These are phyloP conservation scores for Rhizopus microsporus DNA, from an alignment of 371 early-diverging fungal species.

Conservation along the genomic window DNA sequence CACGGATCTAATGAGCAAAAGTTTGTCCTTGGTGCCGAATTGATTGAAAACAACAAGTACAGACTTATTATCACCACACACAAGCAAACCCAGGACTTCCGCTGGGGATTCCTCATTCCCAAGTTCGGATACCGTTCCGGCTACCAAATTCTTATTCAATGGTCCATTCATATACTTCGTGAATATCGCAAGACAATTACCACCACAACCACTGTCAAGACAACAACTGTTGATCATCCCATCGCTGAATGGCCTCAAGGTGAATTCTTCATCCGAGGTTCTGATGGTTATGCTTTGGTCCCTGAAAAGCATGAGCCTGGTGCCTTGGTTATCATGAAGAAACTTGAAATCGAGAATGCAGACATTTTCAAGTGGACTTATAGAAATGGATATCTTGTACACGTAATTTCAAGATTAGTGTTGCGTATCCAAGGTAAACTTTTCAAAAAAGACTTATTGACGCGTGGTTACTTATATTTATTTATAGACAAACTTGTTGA, in stretches of 20 bases:
- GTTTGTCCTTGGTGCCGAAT: constrained; percentile 25
- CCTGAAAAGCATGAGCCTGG: constrained; percentile 39
- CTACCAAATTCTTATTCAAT: constrained; percentile 23
- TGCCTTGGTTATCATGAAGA: constrained; percentile 30
- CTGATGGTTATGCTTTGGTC: constrained; percentile 31
- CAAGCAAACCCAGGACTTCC: constrained; percentile 17
- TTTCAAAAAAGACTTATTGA: background rate
- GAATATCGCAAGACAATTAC: constrained; percentile 19
- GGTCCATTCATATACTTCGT: constrained; percentile 23
- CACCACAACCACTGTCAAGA: constrained; percentile 5
- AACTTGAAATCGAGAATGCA: constrained; percentile 22
- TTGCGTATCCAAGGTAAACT: constrained; percentile 38
- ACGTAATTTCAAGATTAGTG: constrained; percentile 44
- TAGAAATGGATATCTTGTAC: constrained; percentile 48
- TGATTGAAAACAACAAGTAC: constrained; percentile 9
- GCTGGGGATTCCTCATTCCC: constrained; percentile 33
- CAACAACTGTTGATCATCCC: constrained; percentile 12
- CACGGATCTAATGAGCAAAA: constrained; percentile 26
- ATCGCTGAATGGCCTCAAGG: constrained; percentile 42
- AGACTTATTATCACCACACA: constrained; percentile 16
- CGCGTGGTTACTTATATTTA: constrained; percentile 8
- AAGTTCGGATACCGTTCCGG: constrained; percentile 25
- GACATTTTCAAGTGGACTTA: constrained; percentile 45
- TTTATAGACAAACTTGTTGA: constrained; percentile 26
- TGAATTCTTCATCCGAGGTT: constrained; percentile 36